phyloP scores from a whole-genome alignment of 1,139 yeast species.

The Wickerhamomyces sp. region DNA sequence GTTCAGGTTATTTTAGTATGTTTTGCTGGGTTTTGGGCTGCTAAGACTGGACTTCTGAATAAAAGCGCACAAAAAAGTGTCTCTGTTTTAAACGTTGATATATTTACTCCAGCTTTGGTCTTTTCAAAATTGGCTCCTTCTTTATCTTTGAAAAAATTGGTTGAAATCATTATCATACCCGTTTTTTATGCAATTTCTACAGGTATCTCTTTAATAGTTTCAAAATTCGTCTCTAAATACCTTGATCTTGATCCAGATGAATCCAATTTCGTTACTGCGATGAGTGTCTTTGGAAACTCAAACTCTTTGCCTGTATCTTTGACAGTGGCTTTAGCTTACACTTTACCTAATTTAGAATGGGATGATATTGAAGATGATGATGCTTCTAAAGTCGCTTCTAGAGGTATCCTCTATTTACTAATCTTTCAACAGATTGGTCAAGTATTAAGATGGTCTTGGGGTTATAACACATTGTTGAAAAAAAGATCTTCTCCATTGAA shows the following conservation, averaged over 20 bases:
- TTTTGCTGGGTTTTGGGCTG: constrained; percentile 66
- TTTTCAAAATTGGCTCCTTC: constrained; percentile 70
- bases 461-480: constrained; percentile 61
- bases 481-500: constrained; percentile 5
- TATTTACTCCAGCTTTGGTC: constrained; percentile 75
- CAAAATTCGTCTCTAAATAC: constrained; percentile 41
- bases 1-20: constrained; percentile 68
- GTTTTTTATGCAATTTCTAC: constrained; percentile 60
- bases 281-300: constrained; percentile 81
- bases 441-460: constrained; percentile 80
- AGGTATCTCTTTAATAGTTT: constrained; percentile 50
- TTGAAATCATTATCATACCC: constrained; percentile 65
- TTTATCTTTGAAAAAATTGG: constrained; percentile 54
- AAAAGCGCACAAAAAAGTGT: constrained; percentile 59
- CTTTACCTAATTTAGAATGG: constrained; percentile 71
- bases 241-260: constrained; percentile 57
- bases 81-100: constrained; percentile 61
- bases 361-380: constrained; percentile 61
- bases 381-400: constrained; percentile 63
- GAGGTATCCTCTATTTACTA: constrained; percentile 67
- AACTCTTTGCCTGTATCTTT: constrained; percentile 74
- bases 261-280: constrained; percentile 71
- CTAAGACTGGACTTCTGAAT: constrained; percentile 54
- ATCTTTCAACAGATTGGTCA: constrained; percentile 80
- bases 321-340: constrained; percentile 64